phyloP scores from a whole-genome alignment of 2,329 filamentous ascomycete species.

The Aspergillus sergii region DNA sequence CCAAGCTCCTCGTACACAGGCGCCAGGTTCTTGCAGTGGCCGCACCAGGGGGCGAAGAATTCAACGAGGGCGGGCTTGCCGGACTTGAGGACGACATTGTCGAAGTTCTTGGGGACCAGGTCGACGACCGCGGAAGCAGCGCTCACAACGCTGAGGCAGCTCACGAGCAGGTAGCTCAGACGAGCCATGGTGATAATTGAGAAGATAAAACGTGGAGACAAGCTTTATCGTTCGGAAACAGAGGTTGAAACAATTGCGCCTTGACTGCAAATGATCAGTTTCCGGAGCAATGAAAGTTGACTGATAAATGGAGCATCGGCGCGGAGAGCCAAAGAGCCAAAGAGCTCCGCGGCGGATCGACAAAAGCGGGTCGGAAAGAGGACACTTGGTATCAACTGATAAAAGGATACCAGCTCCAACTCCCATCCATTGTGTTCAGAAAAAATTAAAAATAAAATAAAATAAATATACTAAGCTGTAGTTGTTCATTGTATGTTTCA shows the following conservation, averaged over 20 bases:
- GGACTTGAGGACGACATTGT: slow-evolving; percentile 82
- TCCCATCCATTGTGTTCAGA: too few species aligned
- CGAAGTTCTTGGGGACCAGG: slow-evolving; percentile 88
- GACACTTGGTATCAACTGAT: slow-evolving; percentile 34
- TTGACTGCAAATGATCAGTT: neutral
- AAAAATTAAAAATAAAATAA: neutral
- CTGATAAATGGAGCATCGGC: slow-evolving; percentile 1
- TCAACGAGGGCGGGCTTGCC: slow-evolving; percentile 96
- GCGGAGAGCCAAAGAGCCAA: slow-evolving; percentile 10
- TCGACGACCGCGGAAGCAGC: slow-evolving; percentile 84
- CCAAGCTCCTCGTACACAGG: slow-evolving; percentile 93
- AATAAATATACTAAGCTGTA: neutral
- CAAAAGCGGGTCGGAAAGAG: slow-evolving; percentile 28
- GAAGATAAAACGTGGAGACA: neutral
- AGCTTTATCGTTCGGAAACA: neutral
- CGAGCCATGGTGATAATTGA: slow-evolving; percentile 43
- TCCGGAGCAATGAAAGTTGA: neutral
- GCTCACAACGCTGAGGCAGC: slow-evolving; percentile 59
- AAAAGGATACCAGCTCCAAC: neutral
- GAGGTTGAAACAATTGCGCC: neutral
- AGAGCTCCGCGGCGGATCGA: slow-evolving; percentile 4
- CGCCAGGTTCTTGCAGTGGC: slow-evolving; percentile 97
- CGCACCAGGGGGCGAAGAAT: slow-evolving; percentile 99
- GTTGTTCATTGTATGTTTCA: neutral
- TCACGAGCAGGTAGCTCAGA: slow-evolving; percentile 49